Conservation (phyloP, 2,329 filamentous ascomycete species). For the Neophaeococcomyces aloes region DNA sequence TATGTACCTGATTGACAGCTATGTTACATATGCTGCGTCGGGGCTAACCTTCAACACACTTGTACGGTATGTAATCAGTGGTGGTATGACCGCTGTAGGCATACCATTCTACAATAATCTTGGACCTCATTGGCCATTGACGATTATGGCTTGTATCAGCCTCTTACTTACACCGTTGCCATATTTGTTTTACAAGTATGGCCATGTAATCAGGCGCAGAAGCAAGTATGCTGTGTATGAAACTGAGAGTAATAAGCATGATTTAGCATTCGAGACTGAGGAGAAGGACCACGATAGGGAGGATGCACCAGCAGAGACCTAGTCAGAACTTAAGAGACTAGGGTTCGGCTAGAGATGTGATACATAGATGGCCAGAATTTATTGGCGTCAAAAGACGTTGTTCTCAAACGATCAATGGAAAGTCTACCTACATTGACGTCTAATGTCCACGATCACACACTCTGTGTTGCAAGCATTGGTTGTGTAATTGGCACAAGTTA, state of each 20-base stretch:
- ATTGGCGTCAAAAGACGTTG: too few species aligned
- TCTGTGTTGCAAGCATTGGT: too few species aligned
- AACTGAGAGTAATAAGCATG: slow-evolving; percentile 22
- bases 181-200: slow-evolving; percentile 35
- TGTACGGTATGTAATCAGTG: slow-evolving; percentile 32
- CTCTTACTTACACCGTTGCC: slow-evolving; percentile 35
- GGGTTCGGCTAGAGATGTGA: too few species aligned
- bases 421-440: too few species aligned
- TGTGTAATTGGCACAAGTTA: too few species aligned
- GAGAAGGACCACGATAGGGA: too few species aligned
- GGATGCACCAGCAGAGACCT: too few species aligned
- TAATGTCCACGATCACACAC: too few species aligned
- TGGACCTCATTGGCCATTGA: slow-evolving; percentile 32
- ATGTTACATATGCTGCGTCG: slow-evolving; percentile 43
- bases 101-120: slow-evolving; percentile 31
- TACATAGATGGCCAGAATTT: too few species aligned
- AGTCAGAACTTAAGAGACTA: too few species aligned
- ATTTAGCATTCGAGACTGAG: slow-evolving; percentile 4
- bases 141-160: slow-evolving; percentile 31
- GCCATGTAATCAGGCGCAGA: slow-evolving; percentile 25
- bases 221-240: slow-evolving; percentile 25
- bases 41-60: slow-evolving; percentile 38
- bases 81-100: slow-evolving; percentile 27
- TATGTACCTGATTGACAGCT: slow-evolving; percentile 50
- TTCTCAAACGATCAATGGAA: too few species aligned